Conservation (phyloP, 768 basidiomycete genomes). For the Tubosaeta brunneosetosa region DNA sequence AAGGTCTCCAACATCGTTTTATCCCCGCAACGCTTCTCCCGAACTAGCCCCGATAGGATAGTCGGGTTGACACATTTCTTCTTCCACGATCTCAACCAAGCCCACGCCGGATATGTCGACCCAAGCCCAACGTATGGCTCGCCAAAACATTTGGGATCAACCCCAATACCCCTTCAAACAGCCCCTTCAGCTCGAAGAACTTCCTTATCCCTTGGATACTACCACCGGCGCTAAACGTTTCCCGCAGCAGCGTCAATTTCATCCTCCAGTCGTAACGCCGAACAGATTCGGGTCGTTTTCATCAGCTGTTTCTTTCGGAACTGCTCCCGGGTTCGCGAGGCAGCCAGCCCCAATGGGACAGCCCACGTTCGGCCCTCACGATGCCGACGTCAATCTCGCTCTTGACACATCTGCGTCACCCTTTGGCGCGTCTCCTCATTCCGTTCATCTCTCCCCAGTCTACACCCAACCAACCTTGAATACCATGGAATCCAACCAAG, state of each 20-base stretch:
- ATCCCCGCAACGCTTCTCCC: not conserved
- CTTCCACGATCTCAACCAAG: not conserved
- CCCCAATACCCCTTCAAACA: constrained; percentile 11
- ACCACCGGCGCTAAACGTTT: not conserved
- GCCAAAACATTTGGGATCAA: constrained; percentile 18
- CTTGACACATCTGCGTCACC: constrained; percentile 15
- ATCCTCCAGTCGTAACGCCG: constrained; percentile 1
- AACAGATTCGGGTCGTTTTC: constrained; percentile 11
- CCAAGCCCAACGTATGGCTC: constrained; percentile 10
- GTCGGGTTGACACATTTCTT: not conserved
- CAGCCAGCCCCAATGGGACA: constrained; percentile 6
- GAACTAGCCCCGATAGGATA: constrained; percentile 2
- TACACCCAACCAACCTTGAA: constrained; percentile 12
- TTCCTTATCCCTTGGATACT: constrained; percentile 15
- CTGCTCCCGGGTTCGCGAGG: constrained; percentile 9
- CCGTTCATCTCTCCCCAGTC: constrained; percentile 7
- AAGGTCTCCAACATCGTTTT: not conserved
- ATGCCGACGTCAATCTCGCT: constrained; percentile 1
- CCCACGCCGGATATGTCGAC: constrained; percentile 20
- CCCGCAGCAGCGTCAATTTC: constrained; percentile 11
- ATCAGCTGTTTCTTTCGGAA: constrained; percentile 9
- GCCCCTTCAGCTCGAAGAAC: constrained; percentile 28
- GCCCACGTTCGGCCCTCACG: constrained; percentile 10
- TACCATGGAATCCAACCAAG: constrained; percentile 10
- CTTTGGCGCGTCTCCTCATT: constrained; percentile 9